Base-by-base conservation (phyloP, 1,139 yeast species). In the Yamadazyma atlantica region DNA sequence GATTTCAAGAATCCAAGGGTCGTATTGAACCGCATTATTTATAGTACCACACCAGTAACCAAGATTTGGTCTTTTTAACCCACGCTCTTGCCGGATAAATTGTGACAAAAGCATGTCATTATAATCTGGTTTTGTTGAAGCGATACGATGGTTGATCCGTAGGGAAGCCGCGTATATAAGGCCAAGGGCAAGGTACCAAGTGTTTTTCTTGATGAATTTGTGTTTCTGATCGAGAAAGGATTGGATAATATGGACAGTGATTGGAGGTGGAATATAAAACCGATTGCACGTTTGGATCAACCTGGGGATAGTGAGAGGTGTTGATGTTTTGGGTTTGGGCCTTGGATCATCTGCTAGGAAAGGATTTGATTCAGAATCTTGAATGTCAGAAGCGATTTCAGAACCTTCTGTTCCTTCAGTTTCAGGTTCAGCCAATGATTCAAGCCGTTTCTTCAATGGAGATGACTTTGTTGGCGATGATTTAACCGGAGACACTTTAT, bases 111-210 rank as follows among this genome's bases (percentile, higher is more conserved):
- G 68, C 25, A 67, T 62, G 6, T 72, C 57, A 39, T 67, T 73
- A 18, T 76, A 67, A 2, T 84, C 80, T 8, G 80, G 64, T 36
- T 69, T 73, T 9, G 60, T 54, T 8, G 62, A 54, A 13, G 82
- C 58, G 21, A 69, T 53, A 17, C 64, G 64, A 42, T 75, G 72
- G 52, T 80, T 80, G 26, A 82, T 68, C 11, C 82, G 63, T 11
- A 69, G 62, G 37, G 78, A 80, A 11, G 82, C 80, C 5, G 82
- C 74, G 30, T 82, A 68, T 1, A 82, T 67, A 44, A 83, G 55
- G 0, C 89, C 90, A 54, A 86, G 80, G 1, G 83, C 77, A 21
- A 83, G 56, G 12, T 80, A 77, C 87, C 89, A 83, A 32, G 82
- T 83, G 40, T 75, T 78, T 34, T 75, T 74, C 45, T 67, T 70